Percentiles rank a stretch among this genome's conserved stretches.
These are phyloP conservation scores for Globisporangium acanthophoron DNA, from an alignment of 352 stramenopile genomes.

Conservation along the genomic window DNA sequence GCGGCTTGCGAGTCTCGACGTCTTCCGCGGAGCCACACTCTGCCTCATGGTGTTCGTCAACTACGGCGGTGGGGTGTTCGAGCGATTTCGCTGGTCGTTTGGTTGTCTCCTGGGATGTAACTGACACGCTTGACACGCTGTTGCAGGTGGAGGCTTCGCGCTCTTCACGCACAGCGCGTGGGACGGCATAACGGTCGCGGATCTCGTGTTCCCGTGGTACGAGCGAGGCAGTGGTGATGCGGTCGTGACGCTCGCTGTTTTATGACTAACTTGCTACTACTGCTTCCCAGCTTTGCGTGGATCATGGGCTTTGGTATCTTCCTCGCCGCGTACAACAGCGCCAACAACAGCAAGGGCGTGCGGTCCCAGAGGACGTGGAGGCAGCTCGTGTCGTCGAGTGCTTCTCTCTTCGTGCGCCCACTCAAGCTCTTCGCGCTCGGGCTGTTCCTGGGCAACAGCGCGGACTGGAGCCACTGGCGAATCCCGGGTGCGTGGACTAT, in stretches of 20 bases:
- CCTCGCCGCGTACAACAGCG: conserved; percentile 7
- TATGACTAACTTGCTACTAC: background rate
- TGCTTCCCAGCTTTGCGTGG: conserved; percentile 53
- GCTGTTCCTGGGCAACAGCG: conserved; percentile 66
- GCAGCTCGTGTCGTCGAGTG: background rate
- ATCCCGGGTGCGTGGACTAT: conserved; percentile 38
- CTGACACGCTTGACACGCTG: too few relatives aligned
- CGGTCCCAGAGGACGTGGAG: background rate
- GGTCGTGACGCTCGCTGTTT: background rate
- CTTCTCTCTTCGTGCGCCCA: conserved; percentile 18
- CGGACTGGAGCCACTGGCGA: conserved; percentile 46
- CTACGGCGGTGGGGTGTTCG: conserved; percentile 45
- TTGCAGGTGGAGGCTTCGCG: conserved; percentile 41
- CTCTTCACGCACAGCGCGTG: conserved; percentile 69
- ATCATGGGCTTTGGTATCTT: conserved; percentile 75
- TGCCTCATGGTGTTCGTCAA: conserved; percentile 87
- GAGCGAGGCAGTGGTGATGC: conserved; percentile 1
- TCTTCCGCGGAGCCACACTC: conserved; percentile 71
- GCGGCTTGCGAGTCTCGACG: conserved; percentile 47
- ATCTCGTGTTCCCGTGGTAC: conserved; percentile 77
- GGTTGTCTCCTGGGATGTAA: too few relatives aligned
- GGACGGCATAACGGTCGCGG: conserved; percentile 72
- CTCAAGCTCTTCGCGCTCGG: conserved; percentile 57
- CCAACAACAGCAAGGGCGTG: background rate
- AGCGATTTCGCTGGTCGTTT: too few relatives aligned